Base-by-base conservation (phyloP, 768 basidiomycete genomes). In the Fibroporia radiculosa region DNA sequence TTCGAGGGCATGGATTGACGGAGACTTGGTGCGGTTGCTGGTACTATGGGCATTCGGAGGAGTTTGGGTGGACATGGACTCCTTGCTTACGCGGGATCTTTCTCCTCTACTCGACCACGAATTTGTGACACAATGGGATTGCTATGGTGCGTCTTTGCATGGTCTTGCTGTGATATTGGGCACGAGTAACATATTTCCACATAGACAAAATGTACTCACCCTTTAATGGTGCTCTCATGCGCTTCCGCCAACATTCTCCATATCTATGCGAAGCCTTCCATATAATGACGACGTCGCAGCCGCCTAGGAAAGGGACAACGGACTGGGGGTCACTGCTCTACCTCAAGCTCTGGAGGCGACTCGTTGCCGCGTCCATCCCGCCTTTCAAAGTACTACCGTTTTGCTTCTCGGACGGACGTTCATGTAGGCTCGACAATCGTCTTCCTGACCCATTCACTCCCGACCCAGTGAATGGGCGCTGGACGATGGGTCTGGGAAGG, bases 71-170 rank as follows among this genome's bases (percentile, higher is more conserved):
- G 95, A 99, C 61, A 96, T 97, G 92, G 95, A 99, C 63, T 87
- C 87, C 40, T 73, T 98, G 44, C 68, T 97, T 50, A 95, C 91
- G 35, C 70, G 95, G 44, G 88, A 93, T 65, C 66, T 98, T 26
- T 70, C 81, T 2, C 92, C 93, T 7, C 69, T 97, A 44, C 72
- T 87, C 5, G 93, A 96, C 61, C 85, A 90, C 56, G 95, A 99
- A 63, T 99, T 93, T 59, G 90, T 97, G 8, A 95, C 91, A 1
- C 93, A 99, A 57, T 99, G 95, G 95, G 95, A 99, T 59, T 97
- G 95, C 62, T 97, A 97, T 56, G 89, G 93, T 92, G 60, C 33
- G 80, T 58, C 13, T 26, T 33, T 18, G 34, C 34, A n/a, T n/a
- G n/a, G n/a, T n/a, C 16, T 20, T 16, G 3, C 6, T 26, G 16